Evolutionary conservation across 192 early-diverging fungal genomes (phyloP), one percentile per base, ranked within the genome.

Genomic region (Globomyces pollinis-pini): DNA sequence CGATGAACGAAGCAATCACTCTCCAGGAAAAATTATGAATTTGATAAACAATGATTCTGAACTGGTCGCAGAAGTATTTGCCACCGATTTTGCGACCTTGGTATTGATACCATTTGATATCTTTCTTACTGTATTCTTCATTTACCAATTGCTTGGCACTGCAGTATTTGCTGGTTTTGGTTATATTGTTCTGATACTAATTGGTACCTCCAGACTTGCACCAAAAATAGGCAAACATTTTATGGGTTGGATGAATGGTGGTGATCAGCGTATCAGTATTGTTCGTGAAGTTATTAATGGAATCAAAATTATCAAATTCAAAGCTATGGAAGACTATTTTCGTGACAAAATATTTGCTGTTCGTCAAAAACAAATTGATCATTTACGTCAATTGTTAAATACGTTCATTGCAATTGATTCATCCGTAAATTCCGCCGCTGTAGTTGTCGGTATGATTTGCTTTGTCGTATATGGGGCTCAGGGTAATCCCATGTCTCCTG

Each of bases 261-360:
- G 23, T 26, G 44, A 47, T 26, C 21, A 47, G 28, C 54, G 70
- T 15, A 60, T 47, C 9, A 41, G 41, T 21, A 36, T 61, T 15
- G 30, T 68, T 0, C 34, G 70, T 5, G 70, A 71, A 52, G 44
- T 71, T 15, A 26, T 71, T 21, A 63, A 65, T 49, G 70, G 57
- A 29, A 49, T 68, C 56, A 68, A 68, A 35, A 57, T 64, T 23
- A 35, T 68, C 62, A 68, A 68, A 34, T 68, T 59, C 51, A 26
- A 31, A 21, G 66, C 58, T n/a, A 50, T 26, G 51, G 66, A 68
- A 52, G 62, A 38, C 11, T 52, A 31, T 31, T 57, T 68, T 9
- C 26, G 29, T 6, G 26, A 56, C 35, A 42, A 66, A 34, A 41
- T 68, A 20, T 8, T 12, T 20, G 60, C 26, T 5, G 38, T 42